A percentile compares a stretch with the other conserved stretches of the same genome.
Evolutionary conservation across 441 rosid species (phyloP).

Genomic region (Geranium incanum): DNA sequence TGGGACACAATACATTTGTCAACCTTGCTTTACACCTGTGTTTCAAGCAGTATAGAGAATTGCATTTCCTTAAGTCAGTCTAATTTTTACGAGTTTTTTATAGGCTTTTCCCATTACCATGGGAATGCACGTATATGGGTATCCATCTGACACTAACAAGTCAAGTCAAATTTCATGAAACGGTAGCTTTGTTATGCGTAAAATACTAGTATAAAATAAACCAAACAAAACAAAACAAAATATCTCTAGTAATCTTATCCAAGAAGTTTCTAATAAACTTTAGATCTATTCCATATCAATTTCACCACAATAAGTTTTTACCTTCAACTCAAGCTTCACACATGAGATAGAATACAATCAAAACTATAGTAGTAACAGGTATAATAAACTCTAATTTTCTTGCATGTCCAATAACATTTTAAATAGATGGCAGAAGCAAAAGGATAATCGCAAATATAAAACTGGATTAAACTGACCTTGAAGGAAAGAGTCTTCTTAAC

Average conservation of each 20-base stretch:
- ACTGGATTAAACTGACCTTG: conserved; percentile 81
- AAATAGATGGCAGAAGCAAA: neutral
- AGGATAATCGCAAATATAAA: conserved; percentile 14
- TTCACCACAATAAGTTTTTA: neutral
- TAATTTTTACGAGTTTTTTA: too few relatives aligned
- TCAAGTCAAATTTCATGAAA: neutral
- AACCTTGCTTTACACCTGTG: neutral
- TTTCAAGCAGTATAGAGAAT: neutral
- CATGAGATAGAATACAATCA: neutral
- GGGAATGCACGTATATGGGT: neutral
- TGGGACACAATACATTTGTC: neutral
- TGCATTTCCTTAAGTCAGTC: neutral
- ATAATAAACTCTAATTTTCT: neutral
- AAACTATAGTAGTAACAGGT: neutral
- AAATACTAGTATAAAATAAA: too few relatives aligned
- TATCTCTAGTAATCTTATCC: neutral
- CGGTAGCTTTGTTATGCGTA: neutral
- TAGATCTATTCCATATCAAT: too few relatives aligned
- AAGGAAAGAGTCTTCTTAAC: conserved; percentile 68
- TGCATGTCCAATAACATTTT: neutral
- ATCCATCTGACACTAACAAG: too few relatives aligned
- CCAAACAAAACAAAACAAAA: too few relatives aligned
- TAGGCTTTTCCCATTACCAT: neutral
- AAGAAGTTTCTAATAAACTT: neutral
- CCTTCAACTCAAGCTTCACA: neutral